phyloP scores from a whole-genome alignment of 2,329 filamentous ascomycete species.

The Periconia sp. region DNA sequence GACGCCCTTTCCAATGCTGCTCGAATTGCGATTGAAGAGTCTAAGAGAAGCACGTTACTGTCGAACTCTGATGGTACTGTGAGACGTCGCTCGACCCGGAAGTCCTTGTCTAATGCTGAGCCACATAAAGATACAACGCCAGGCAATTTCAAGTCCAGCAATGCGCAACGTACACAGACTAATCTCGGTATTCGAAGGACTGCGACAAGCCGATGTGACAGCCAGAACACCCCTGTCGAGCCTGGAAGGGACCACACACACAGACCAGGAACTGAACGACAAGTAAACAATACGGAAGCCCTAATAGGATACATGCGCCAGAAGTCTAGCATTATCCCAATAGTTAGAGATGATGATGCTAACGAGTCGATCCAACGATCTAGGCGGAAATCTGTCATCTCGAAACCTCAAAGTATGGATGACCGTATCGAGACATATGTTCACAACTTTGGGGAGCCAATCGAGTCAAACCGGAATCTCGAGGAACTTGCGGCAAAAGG shows the following conservation, averaged over 20 bases:
- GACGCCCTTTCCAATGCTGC: slow-evolving; percentile 4
- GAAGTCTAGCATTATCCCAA: slow-evolving; percentile 16
- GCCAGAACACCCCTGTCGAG: slow-evolving; percentile 5
- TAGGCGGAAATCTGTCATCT: slow-evolving; percentile 13
- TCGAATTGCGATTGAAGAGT: slow-evolving; percentile 5
- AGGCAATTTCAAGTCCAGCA: neutral
- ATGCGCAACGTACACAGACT: slow-evolving; percentile 20
- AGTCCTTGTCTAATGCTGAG: slow-evolving; percentile 25
- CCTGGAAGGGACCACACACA: neutral
- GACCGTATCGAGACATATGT: slow-evolving; percentile 6
- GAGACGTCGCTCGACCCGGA: slow-evolving; percentile 18
- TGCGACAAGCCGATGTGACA: slow-evolving; percentile 8
- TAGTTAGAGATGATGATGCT: slow-evolving; percentile 11
- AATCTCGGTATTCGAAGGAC: slow-evolving; percentile 28
- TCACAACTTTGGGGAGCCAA: slow-evolving; percentile 14
- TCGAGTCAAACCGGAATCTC: slow-evolving; percentile 6
- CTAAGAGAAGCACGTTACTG: slow-evolving; percentile 3
- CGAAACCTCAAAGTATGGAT: slow-evolving; percentile 5
- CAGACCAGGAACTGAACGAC: neutral
- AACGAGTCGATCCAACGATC: slow-evolving; percentile 5
- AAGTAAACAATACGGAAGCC: neutral
- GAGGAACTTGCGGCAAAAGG: slow-evolving; percentile 18
- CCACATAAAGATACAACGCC: slow-evolving; percentile 15
- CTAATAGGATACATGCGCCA: slow-evolving; percentile 9
- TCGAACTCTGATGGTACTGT: slow-evolving; percentile 19